Evolutionary conservation across 306 rosid genomes (phyloP), one percentile per base, ranked within the genome.

Genomic region (Inga leiocalycina): DNA sequence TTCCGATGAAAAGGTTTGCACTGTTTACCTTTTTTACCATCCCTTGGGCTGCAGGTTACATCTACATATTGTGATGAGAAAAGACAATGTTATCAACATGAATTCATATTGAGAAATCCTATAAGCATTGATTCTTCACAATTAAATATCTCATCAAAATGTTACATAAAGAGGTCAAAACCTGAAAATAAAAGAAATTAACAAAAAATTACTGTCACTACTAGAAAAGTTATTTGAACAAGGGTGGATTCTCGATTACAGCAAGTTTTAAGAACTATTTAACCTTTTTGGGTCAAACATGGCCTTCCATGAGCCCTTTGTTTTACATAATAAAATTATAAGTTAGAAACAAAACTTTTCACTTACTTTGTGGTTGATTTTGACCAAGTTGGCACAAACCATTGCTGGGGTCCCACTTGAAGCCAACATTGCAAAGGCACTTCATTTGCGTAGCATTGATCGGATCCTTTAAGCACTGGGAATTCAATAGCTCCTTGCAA

Each of bases 381-480:
- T 75, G 69, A n/a, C 74, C 8, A 2, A 6, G 45, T 75, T 81
- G 84, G 45, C 93, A 90, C 65, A 56, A 39, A 17, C 84, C 87
- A 41, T 74, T 82, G 45, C 32, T 32, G 1, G 87, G 74, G 52
- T 90, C 93, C 93, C 93, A 88, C 81, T 52, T 73, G 70, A 86
- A 90, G 24, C 88, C 87, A 77, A 73, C 74, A 69, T 84, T 79
- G 81, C 93, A 88, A 1, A 86, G 71, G 62, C 91, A 90, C 71
- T 87, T 86, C 19, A 61, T 75, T 69, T 56, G 75, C 5, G 86
- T 71, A 30, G 61, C 79, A 52, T 48, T 71, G 15, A 6, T n/a
- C 2, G 87, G 88, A 52, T 86, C 88, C 81, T 20, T 74, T 79
- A 79, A 85, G 80, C 93, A 88, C 14, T 82, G 78, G 3, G 88